Conservation (phyloP, 306 rosid species). For the Neltuma alba region DNA sequence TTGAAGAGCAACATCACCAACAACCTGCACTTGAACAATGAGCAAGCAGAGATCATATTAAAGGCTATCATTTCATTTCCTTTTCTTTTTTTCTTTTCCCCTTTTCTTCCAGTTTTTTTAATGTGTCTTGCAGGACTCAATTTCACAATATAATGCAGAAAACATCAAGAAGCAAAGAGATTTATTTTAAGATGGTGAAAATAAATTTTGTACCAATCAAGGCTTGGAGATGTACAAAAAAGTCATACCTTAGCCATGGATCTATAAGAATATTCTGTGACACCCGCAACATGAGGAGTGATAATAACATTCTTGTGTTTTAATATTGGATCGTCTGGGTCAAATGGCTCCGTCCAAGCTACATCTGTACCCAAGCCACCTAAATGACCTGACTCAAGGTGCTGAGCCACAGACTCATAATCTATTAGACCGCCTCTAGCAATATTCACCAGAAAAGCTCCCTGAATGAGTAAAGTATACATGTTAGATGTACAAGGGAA, state of each 20-base stretch:
- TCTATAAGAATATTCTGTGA: constrained; percentile 78
- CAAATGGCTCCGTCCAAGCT: constrained; percentile 89
- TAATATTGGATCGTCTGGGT: constrained; percentile 73
- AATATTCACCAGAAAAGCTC: constrained; percentile 78
- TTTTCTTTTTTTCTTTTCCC: neutral
- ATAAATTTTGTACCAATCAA: neutral
- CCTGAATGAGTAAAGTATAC: constrained; percentile 48
- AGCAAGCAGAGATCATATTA: constrained; percentile 32
- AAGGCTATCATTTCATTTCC: neutral
- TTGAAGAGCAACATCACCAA: constrained; percentile 82
- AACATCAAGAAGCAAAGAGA: neutral
- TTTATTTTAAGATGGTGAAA: neutral
- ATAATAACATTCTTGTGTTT: constrained; percentile 68
- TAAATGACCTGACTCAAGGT: constrained; percentile 69
- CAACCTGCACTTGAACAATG: constrained; percentile 48
- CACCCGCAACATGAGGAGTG: constrained; percentile 94
- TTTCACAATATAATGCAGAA: neutral
- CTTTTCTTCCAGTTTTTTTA: neutral
- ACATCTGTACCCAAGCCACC: constrained; percentile 93
- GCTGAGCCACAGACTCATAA: constrained; percentile 59
- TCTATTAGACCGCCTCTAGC: constrained; percentile 77
- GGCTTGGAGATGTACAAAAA: neutral
- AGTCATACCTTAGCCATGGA: constrained; percentile 79
- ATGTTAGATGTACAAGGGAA: constrained; percentile 9
- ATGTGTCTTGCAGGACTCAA: constrained; percentile 1